These are phyloP conservation scores for Hyaloscypha hepaticicola DNA, from an alignment of 495 filamentous ascomycete genomes.

Conservation along the genomic window DNA sequence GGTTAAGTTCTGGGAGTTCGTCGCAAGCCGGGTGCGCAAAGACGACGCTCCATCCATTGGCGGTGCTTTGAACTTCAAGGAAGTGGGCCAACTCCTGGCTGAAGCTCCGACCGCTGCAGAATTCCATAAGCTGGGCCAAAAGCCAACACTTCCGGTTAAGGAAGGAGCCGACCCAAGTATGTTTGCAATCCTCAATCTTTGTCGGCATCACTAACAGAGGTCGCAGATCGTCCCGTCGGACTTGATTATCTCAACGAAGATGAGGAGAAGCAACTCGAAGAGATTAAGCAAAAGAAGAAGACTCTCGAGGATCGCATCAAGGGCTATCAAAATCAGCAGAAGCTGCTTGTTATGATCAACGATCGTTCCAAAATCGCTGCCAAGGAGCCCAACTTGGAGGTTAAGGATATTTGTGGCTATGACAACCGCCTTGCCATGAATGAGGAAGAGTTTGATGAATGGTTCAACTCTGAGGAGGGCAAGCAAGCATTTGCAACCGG, in stretches of 20 bases:
- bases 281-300: slow-evolving; percentile 11
- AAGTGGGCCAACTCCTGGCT: slow-evolving; percentile 55
- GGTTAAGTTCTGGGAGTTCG: slow-evolving; percentile 44
- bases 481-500: slow-evolving; percentile 26
- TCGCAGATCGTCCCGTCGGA: slow-evolving; percentile 19
- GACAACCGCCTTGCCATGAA: slow-evolving; percentile 60
- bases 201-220: neutral
- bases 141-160: slow-evolving; percentile 17
- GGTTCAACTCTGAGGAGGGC: slow-evolving; percentile 34
- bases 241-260: slow-evolving; percentile 23
- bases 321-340: slow-evolving; percentile 11
- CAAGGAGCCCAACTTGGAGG: slow-evolving; percentile 15
- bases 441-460: slow-evolving; percentile 55
- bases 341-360: slow-evolving; percentile 17
- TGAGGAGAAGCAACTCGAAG: slow-evolving; percentile 16
- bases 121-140: slow-evolving; percentile 58
- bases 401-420: slow-evolving; percentile 66
- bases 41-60: slow-evolving; percentile 25
- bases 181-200: neutral
- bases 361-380: slow-evolving; percentile 21
- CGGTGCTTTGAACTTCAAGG: slow-evolving; percentile 34
- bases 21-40: slow-evolving; percentile 40
- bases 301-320: neutral
- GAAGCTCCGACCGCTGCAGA: slow-evolving; percentile 47
- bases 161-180: slow-evolving; percentile 23